Base-by-base conservation (phyloP, 306 rosid genomes). In the Cercis canadensis region DNA sequence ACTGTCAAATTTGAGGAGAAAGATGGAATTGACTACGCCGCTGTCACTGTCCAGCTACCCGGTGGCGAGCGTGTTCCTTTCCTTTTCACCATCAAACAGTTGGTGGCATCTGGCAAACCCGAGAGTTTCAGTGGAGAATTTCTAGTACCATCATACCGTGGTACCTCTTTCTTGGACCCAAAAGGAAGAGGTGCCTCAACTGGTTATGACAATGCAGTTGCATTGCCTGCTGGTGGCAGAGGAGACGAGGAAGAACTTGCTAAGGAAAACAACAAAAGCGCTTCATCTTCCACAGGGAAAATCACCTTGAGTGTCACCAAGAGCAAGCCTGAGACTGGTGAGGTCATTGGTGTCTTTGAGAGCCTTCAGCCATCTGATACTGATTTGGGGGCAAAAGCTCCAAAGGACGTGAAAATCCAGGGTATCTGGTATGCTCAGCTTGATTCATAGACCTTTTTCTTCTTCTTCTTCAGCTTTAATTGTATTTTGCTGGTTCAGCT, bases 391-490 rank as follows among this genome's bases (percentile, higher is more conserved):
- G 97, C 98, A 4, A 93, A 93, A 81, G 80, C 73, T 53, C 98
- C 98, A 5, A 93, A 93, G 85, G 98, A 93, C 7, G 97, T 93
- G 3, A 93, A 93, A 82, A 90, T 93, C 72, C 93, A 87, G 80
- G 98, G 98, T 4, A 4, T 93, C 49, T 93, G 98, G 98, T 93
- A 93, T 78, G 98, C 94, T 81, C 98, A 93, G 90, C 98, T 93
- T 55, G 98, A 90, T 0, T 84, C 76, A 32, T 88, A 86, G 88
- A 79, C 40, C 34, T 11, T 9, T 44, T 18, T 14, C n/a, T 43
- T 43, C 49, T 43, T 0, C 49, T 43, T 1, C 49, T 41, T 14
- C 49, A n/a, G n/a, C 21, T 40, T 17, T 47, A 29, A 34, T 67
- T 57, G 32, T 72, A 19, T 51, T 75, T 73, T 67, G 61, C 57